Conservation (phyloP, 2,329 filamentous ascomycete species). For the Aureobasidium sp. region DNA sequence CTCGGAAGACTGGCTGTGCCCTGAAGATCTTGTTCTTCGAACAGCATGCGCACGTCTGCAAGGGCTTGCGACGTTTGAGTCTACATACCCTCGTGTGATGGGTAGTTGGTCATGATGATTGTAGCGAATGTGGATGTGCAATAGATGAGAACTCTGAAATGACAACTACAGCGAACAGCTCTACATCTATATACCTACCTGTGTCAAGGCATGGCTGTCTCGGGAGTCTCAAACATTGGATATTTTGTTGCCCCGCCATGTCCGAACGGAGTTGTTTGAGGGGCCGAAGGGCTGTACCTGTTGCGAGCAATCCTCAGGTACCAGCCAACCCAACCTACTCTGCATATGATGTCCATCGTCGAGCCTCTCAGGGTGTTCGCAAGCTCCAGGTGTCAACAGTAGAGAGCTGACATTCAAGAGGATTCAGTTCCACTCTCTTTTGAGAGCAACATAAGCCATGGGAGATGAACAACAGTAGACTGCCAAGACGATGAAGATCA, state of each 20-base stretch:
- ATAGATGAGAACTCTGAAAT: neutral
- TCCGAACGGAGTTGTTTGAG: conserved; percentile 11
- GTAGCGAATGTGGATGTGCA: neutral
- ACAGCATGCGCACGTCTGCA: neutral
- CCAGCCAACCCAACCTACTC: neutral
- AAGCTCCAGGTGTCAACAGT: neutral
- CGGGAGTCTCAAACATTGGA: conserved; percentile 5
- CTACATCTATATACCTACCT: conserved; percentile 11
- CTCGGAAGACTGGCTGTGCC: neutral
- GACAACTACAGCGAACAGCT: neutral
- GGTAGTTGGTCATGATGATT: conserved; percentile 11
- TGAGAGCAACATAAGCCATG: neutral
- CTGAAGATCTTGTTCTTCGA: neutral
- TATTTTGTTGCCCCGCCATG: conserved; percentile 9
- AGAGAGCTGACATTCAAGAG: neutral
- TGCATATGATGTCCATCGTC: neutral
- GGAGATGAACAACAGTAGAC: neutral
- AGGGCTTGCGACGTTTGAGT: neutral
- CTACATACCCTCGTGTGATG: conserved; percentile 18
- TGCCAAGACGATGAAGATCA: conserved; percentile 7
- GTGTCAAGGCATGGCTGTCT: neutral
- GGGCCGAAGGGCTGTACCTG: conserved; percentile 13
- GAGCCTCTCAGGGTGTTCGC: neutral
- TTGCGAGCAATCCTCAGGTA: conserved; percentile 11
- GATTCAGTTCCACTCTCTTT: neutral